Percentiles rank a stretch among this genome's conserved stretches.
phyloP scores from a whole-genome alignment of 257 asterid species.

The Fraxinus pennsylvanica region DNA sequence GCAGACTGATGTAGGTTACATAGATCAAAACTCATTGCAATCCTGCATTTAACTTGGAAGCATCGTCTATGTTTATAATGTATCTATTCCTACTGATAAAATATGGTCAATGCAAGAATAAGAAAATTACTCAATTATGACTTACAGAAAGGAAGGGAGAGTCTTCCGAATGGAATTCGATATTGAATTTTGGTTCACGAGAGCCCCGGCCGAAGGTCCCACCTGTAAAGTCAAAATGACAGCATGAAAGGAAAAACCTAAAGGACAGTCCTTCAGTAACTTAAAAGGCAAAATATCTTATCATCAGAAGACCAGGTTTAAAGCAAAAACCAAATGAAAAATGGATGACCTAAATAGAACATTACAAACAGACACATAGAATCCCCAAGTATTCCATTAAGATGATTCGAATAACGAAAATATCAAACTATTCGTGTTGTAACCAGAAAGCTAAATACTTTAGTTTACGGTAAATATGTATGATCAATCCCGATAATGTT shows the following conservation, averaged over 20 bases:
- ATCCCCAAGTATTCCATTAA: conserved; percentile 8
- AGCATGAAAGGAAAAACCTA: conserved; percentile 1
- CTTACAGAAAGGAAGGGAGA: conserved; percentile 82
- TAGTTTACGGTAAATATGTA: neutral
- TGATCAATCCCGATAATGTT: neutral
- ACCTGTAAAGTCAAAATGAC: conserved; percentile 43
- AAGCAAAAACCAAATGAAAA: neutral
- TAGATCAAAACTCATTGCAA: neutral
- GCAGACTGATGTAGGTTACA: neutral
- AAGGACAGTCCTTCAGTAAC: neutral
- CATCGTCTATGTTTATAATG: neutral
- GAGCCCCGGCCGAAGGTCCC: conserved; percentile 73
- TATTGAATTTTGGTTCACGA: conserved; percentile 83
- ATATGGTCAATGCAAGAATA: neutral
- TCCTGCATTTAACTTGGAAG: neutral
- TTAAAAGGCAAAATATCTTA: neutral
- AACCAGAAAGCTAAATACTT: neutral
- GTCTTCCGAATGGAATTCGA: conserved; percentile 82
- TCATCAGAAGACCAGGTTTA: neutral
- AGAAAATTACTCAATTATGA: conserved; percentile 12
- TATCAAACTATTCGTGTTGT: neutral
- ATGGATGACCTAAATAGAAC: conserved; percentile 18
- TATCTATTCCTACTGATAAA: neutral
- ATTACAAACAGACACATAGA: neutral
- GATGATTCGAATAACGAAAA: conserved; percentile 9